Conservation (phyloP, 2,329 filamentous ascomycete species). For the Metarhizium anisopliae region DNA sequence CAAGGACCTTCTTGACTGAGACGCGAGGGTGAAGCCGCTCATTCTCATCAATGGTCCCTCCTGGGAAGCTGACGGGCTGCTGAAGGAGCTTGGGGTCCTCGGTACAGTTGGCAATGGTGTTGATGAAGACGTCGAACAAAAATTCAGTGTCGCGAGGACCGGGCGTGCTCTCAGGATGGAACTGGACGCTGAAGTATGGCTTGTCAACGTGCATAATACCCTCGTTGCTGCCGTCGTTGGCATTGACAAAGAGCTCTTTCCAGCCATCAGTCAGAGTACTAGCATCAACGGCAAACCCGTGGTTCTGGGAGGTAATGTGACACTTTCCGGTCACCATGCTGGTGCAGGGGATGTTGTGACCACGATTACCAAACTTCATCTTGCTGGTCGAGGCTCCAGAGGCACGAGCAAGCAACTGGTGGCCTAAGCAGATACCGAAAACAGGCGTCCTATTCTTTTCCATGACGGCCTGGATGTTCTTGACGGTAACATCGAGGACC, state of each 20-base stretch:
- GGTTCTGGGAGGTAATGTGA: constrained; percentile 98
- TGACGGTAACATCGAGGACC: constrained; percentile 69
- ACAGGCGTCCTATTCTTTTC: constrained; percentile 75
- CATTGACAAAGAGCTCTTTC: constrained; percentile 94
- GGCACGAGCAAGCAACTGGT: constrained; percentile 84
- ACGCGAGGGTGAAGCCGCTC: constrained; percentile 67
- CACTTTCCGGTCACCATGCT: constrained; percentile 93
- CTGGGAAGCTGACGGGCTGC: constrained; percentile 76
- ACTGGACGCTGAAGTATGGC: constrained; percentile 98
- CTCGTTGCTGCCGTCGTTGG: constrained; percentile 97
- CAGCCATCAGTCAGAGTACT: constrained; percentile 67
- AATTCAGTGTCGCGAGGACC: constrained; percentile 94
- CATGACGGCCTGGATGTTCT: constrained; percentile 69
- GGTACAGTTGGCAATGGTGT: constrained; percentile 67
- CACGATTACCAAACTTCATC: constrained; percentile 99
- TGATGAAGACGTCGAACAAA: constrained; percentile 93
- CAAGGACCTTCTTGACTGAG: constrained; percentile 84
- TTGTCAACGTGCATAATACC: constrained; percentile 80
- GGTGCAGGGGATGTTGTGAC: constrained; percentile 96
- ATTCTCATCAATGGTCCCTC: constrained; percentile 73
- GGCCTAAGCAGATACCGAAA: constrained; percentile 93
- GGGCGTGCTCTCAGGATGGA: constrained; percentile 94
- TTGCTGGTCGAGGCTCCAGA: constrained; percentile 80
- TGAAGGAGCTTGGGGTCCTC: constrained; percentile 57
- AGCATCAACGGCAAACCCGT: constrained; percentile 89